phyloP scores from a whole-genome alignment of 345 rosid genomes.

The Limnanthes douglasii region DNA sequence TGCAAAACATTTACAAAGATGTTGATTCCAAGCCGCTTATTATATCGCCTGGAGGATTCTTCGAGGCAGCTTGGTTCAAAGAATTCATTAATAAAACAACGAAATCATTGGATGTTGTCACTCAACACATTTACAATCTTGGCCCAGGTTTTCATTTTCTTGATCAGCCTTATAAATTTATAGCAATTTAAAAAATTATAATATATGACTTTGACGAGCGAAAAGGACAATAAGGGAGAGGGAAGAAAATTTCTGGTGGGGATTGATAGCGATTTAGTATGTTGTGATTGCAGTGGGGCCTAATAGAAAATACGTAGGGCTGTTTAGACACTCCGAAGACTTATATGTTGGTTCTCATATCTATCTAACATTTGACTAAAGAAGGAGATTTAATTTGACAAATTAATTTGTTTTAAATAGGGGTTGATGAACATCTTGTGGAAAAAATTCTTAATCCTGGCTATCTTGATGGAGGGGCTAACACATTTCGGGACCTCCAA shows the following conservation, averaged over 20 bases:
- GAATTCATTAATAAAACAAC: constrained; percentile 38
- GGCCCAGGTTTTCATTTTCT: no score
- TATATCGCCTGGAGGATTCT: constrained; percentile 89
- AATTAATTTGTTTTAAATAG: constrained; percentile 14
- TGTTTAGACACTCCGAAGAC: no score
- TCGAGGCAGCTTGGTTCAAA: constrained; percentile 51
- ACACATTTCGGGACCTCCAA: constrained; percentile 36
- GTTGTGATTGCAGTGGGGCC: no score
- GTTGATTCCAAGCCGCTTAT: constrained; percentile 39
- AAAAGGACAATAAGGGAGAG: no score
- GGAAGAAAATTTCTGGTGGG: no score
- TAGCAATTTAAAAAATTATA: no score
- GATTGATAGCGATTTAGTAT: no score
- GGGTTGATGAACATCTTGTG: constrained; percentile 40
- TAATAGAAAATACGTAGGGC: no score
- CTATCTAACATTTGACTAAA: background rate
- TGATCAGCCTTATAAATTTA: no score
- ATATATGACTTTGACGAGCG: no score
- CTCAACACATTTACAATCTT: constrained; percentile 87
- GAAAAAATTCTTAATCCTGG: constrained; percentile 74
- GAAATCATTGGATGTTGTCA: constrained; percentile 36
- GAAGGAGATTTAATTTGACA: constrained; percentile 7
- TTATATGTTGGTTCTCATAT: constrained; percentile 5
- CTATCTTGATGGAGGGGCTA: constrained; percentile 40
- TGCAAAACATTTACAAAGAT: constrained; percentile 29